Evolutionary conservation across 2,329 filamentous ascomycete genomes (phyloP).

Genomic region (Monosporascus sp.): DNA sequence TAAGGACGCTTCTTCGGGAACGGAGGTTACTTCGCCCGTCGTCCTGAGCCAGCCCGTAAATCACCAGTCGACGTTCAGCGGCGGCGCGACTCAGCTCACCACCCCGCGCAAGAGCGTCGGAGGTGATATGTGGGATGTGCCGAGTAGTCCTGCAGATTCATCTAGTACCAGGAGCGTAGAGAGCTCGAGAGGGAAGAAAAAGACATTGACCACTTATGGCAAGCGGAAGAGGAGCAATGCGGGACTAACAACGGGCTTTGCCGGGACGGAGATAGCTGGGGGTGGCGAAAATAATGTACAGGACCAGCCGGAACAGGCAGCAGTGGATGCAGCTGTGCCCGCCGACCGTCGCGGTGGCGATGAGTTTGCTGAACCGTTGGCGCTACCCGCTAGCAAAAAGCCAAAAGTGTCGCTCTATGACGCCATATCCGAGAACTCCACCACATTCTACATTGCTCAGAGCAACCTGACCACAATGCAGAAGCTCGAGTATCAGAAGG

Average conservation of each 20-base stretch:
- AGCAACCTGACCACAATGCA: constrained; percentile 28
- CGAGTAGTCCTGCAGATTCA: constrained; percentile 22
- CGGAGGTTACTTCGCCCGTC: constrained; percentile 21
- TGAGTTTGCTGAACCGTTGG: constrained; percentile 3
- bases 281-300: constrained; percentile 4
- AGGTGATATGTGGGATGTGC: constrained; percentile 25
- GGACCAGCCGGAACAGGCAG: background rate
- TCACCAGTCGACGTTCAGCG: constrained; percentile 11
- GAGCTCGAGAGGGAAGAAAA: constrained; percentile 7
- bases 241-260: constrained; percentile 4
- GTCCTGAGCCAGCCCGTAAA: constrained; percentile 10
- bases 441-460: constrained; percentile 25
- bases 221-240: constrained; percentile 12
- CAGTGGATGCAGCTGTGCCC: constrained; percentile 1
- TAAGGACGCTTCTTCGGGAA: constrained; percentile 19
- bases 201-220: constrained; percentile 8
- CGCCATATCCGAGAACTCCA: constrained; percentile 7
- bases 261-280: constrained; percentile 7
- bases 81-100: constrained; percentile 18
- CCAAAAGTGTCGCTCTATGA: constrained; percentile 16
- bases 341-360: constrained; percentile 2
- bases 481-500: constrained; percentile 25
- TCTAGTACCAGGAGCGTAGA: constrained; percentile 3
- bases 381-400: constrained; percentile 9
- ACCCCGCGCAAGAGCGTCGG: constrained; percentile 20